phyloP scores from a whole-genome alignment of 441 rosid species.

The Hura crepitans region DNA sequence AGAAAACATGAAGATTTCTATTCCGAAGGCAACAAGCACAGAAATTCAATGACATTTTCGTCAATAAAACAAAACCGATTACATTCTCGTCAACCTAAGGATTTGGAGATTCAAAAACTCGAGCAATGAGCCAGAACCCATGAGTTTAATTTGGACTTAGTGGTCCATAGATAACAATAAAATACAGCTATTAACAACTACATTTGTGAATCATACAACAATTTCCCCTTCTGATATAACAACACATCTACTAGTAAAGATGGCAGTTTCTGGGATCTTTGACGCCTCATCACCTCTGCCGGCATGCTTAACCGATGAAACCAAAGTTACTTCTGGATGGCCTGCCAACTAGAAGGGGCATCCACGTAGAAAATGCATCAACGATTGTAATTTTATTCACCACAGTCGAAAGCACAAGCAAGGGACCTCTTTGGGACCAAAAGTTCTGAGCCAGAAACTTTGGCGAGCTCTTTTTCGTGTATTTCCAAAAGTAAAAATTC shows the following conservation, averaged over 20 bases:
- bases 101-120: background rate
- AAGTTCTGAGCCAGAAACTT: constrained; percentile 19
- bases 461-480: background rate
- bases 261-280: too few species aligned
- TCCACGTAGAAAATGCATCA: background rate
- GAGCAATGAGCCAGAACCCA: too few species aligned
- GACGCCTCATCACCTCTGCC: constrained; percentile 5
- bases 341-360: background rate
- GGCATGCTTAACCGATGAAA: background rate
- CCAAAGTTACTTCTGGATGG: background rate
- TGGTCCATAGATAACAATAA: too few species aligned
- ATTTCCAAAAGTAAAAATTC: constrained; percentile 5
- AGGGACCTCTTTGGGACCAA: constrained; percentile 19
- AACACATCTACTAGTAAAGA: constrained; percentile 29
- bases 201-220: constrained; percentile 22
- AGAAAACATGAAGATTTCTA: too few species aligned
- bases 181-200: constrained; percentile 24
- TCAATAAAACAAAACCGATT: too few species aligned
- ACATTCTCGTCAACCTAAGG: background rate
- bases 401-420: constrained; percentile 44
- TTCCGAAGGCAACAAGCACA: background rate
- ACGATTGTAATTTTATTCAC: constrained; percentile 18
- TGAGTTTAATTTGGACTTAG: too few species aligned
- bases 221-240: constrained; percentile 6
- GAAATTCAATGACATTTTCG: too few species aligned